Evolutionary conservation across 352 stramenopile genomes (phyloP), one percentile per base, ranked within the genome.

Genomic region (Globisporangium polare): DNA sequence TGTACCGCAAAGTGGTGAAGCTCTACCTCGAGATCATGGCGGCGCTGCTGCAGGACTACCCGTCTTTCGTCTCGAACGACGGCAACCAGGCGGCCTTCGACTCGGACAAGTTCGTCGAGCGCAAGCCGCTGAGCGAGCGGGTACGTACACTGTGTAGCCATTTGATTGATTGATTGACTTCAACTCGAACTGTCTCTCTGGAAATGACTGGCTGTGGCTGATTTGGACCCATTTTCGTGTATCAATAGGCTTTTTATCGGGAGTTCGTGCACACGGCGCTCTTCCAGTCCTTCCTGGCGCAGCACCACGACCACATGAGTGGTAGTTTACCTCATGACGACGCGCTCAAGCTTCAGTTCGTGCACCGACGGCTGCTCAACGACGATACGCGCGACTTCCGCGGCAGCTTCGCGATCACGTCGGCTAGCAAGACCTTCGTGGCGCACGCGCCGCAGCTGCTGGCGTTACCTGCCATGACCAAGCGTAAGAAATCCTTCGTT

Each of bases 281-380:
- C 15, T 83, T 83, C 51, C 72, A 78, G 57, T 72, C 66, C 26
- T 78, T 80, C 17, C 31, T 83, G 3, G 60, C 37, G 22, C 71
- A 80, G 52, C 71, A 83, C 51, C 58, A 72, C 53, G 69, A 80
- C 18, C 68, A 76, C 43, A 55, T 72, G 33, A 64, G 56, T n/a
- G 62, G 72, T 0, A 41, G 52, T 2, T 15, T 83, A 20, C 13
- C 66, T 4, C 37, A 67, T 33, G 74, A 83, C 29, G 69, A 78
- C 15, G 72, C 67, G 0, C 51, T 66, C n/a, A 78, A 78, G 33
- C 66, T 80, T 26, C 64, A 78, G 22, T 80, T 74, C 37, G 66
- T 83, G 39, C 69, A 74, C 53, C 59, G 68, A 8, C 68, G 54
- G 12, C 50, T 83, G 37, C 39, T 80, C 6, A 67, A 46, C 42